Conservation (phyloP, 257 asterid species). For the Solanum chiquidenum region DNA sequence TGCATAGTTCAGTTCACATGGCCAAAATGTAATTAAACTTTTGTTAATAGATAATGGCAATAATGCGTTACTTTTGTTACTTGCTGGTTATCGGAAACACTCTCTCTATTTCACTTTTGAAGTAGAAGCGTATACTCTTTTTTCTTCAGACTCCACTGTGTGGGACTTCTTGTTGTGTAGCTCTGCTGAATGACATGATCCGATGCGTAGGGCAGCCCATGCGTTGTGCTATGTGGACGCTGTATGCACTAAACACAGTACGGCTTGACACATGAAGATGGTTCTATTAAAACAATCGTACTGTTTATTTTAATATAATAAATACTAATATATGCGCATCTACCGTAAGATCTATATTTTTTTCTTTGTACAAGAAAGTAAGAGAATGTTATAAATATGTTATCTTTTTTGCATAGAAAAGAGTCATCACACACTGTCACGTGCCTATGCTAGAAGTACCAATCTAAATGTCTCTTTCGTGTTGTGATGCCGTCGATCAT, state of each 20-base stretch:
- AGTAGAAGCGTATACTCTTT: not conserved
- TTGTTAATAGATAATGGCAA: slow-evolving; percentile 40
- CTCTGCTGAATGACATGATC: not conserved
- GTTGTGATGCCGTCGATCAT: not conserved
- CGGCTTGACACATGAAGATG: not conserved
- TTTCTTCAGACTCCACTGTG: too few species aligned
- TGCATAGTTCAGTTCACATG: slow-evolving; percentile 11
- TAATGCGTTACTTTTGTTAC: not conserved
- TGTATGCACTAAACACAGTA: not conserved
- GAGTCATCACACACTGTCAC: not conserved
- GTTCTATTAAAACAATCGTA: not conserved
- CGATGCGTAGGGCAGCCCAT: not conserved
- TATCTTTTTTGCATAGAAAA: not conserved
- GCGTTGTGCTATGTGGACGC: not conserved
- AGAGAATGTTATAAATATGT: not conserved
- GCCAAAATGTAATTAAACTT: slow-evolving; percentile 49
- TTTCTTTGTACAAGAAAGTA: not conserved
- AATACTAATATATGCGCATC: not conserved
- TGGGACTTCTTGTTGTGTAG: not conserved
- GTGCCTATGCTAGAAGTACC: not conserved
- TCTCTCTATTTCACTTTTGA: not conserved
- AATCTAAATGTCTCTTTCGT: not conserved
- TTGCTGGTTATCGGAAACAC: not conserved
- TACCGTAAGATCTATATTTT: not conserved
- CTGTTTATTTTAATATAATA: not conserved